phyloP scores from a whole-genome alignment of 202 grass and related monocot species.

The Musa balbisiana region DNA sequence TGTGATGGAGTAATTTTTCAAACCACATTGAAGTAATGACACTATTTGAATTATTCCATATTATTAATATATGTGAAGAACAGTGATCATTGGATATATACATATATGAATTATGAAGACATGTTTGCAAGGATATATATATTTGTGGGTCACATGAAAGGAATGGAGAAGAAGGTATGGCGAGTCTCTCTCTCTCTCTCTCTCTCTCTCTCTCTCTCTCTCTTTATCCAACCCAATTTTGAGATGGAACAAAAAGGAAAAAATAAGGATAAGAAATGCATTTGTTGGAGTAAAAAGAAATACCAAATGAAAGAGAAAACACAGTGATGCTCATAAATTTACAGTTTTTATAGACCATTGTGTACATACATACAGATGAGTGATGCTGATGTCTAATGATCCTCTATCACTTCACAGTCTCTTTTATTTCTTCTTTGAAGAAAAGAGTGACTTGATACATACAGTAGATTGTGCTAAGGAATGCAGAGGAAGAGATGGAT shows the following conservation, averaged over 20 bases:
- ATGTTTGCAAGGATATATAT: too few relatives aligned
- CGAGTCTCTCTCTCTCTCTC: not conserved
- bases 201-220: not conserved
- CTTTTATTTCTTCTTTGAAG: not conserved
- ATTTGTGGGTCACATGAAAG: not conserved
- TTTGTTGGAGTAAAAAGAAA: not conserved
- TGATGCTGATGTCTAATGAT: too few relatives aligned
- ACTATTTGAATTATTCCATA: too few relatives aligned
- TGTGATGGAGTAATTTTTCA: too few relatives aligned
- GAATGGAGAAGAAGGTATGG: not conserved
- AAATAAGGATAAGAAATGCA: too few relatives aligned
- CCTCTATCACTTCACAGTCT: not conserved
- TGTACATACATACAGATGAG: not conserved
- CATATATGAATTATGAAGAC: too few relatives aligned
- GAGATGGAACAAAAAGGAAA: not conserved
- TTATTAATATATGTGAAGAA: too few relatives aligned
- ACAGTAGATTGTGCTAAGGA: not conserved
- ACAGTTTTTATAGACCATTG: not conserved
- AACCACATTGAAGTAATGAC: too few relatives aligned
- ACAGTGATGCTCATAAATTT: not conserved
- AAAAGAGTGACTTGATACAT: not conserved
- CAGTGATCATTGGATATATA: too few relatives aligned
- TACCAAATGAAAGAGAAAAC: not conserved
- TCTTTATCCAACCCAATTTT: too few relatives aligned
- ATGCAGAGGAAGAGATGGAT: conserved; percentile 1